Evolutionary conservation across 441 rosid species (phyloP).

Genomic region (Manihot esculenta): DNA sequence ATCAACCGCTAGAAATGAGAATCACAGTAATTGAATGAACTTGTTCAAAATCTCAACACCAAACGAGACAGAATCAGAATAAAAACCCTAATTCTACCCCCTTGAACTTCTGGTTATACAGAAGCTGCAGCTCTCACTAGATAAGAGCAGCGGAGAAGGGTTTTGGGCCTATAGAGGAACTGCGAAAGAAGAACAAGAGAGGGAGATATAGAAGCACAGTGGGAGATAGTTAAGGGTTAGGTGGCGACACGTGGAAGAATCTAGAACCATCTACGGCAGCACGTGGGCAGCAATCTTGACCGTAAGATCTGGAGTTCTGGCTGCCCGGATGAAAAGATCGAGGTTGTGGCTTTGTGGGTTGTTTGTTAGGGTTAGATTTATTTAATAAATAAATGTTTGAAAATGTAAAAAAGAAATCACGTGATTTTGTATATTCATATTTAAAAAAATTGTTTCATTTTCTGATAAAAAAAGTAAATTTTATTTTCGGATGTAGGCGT

Average conservation of each 20-base stretch:
- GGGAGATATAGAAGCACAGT: too few relatives aligned
- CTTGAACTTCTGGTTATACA: neutral
- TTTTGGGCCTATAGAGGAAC: conserved; percentile 20
- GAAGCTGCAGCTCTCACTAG: conserved; percentile 16
- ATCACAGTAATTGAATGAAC: neutral
- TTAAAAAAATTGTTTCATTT: too few relatives aligned
- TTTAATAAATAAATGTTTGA: too few relatives aligned
- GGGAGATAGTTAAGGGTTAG: conserved; percentile 28
- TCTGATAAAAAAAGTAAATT: too few relatives aligned
- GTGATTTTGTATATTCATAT: too few relatives aligned
- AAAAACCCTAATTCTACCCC: neutral
- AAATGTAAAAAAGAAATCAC: too few relatives aligned
- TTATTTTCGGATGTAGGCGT: too few relatives aligned
- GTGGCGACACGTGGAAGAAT: conserved; percentile 44
- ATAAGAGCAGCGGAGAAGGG: conserved; percentile 23
- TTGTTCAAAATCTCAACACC: neutral
- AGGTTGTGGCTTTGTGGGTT: conserved; percentile 7
- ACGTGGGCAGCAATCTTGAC: conserved; percentile 9
- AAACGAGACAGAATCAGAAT: neutral
- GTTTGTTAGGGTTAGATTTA: too few relatives aligned
- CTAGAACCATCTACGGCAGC: conserved; percentile 37
- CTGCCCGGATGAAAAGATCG: conserved; percentile 29
- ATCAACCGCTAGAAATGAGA: neutral
- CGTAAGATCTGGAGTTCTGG: conserved; percentile 19
- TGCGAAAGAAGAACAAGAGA: neutral